Base-by-base conservation (phyloP, 73 alveolate species). In the Urostyla sp. region DNA sequence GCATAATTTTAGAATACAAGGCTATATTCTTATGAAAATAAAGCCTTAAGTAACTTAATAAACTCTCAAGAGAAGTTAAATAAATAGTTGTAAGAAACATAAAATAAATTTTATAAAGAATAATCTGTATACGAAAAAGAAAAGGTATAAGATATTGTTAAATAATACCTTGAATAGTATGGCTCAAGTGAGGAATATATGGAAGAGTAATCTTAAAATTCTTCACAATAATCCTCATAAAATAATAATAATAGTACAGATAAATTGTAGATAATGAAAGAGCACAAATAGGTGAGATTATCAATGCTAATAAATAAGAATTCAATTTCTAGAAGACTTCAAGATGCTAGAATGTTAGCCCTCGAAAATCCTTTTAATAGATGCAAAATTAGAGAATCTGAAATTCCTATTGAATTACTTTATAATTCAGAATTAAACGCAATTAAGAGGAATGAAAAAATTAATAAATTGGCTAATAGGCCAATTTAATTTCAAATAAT, bases 341-440 rank as follows among this genome's bases (percentile, higher is more conserved):
- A 23, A 15, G 24, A 24, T 21, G 37, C 40, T 10, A 18, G 44
- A 11, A 15, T 63, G 26, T 21, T 63, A 36, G 21, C 58, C n/a
- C 20, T n/a, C 3, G 79, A 63, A 40, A 63, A 63, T 23, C 79
- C 79, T 4, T 63, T 63, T 23, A n/a, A 63, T n/a, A 34, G 79
- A 34, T 21, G 37, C 27, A 63, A 23, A 23, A 24, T 63, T 10
- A 63, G 26, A 43, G 79, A 63, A 43, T 63, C 79, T 2, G 43
- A 34, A 10, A 63, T 63, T 27, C 79, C 79, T 43, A 26, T 63
- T 15, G 79, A 63, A 43, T 57, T 40, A 4, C n/a, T 63, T 6
- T 63, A 63, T 60, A 63, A 63, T 63, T 43, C 49, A 63, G 79
- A 63, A 40, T 43, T 63, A 3, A 63, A 63, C 44, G 79, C 79